phyloP scores from a whole-genome alignment of 352 stramenopile genomes.

The Phytophthora macrochlamydospora region DNA sequence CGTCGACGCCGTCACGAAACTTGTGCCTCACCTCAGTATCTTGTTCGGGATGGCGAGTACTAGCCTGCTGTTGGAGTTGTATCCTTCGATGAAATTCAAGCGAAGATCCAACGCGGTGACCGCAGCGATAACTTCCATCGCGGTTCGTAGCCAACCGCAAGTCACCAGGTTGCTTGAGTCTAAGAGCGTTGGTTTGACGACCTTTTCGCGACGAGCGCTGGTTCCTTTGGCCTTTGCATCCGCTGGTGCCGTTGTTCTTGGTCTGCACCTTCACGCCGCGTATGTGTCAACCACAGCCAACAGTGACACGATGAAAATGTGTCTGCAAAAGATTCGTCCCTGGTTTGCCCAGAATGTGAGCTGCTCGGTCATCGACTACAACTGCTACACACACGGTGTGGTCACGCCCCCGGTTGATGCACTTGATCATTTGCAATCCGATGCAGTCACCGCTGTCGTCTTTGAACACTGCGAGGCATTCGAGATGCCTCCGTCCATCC shows the following conservation, averaged over 20 bases:
- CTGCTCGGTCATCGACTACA: slow-evolving; percentile 43
- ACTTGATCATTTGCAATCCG: slow-evolving; percentile 28
- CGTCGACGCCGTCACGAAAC: slow-evolving; percentile 28
- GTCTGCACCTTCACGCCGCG: too few relatives aligned
- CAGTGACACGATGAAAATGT: slow-evolving; percentile 12
- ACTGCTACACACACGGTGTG: slow-evolving; percentile 36
- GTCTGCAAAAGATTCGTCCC: slow-evolving; percentile 34
- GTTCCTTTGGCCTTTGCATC: too few relatives aligned
- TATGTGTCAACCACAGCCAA: too few relatives aligned
- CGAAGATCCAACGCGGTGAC: background rate
- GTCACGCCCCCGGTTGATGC: background rate
- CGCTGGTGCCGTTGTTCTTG: too few relatives aligned
- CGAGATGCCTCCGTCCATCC: slow-evolving; percentile 35
- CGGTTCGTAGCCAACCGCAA: too few relatives aligned
- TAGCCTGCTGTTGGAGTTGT: slow-evolving; percentile 11
- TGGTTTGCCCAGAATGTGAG: slow-evolving; percentile 45
- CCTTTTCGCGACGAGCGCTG: too few relatives aligned
- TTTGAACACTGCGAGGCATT: slow-evolving; percentile 53
- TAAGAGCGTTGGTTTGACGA: too few relatives aligned
- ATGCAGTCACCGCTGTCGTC: slow-evolving; percentile 31
- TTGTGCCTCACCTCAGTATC: slow-evolving; percentile 43
- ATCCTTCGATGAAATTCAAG: slow-evolving; percentile 19
- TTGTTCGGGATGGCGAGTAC: slow-evolving; percentile 25
- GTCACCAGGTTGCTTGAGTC: too few relatives aligned
- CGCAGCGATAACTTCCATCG: too few relatives aligned